Evolutionary conservation across 2,329 filamentous ascomycete species (phyloP).

Genomic region (Colletotrichum sp.): DNA sequence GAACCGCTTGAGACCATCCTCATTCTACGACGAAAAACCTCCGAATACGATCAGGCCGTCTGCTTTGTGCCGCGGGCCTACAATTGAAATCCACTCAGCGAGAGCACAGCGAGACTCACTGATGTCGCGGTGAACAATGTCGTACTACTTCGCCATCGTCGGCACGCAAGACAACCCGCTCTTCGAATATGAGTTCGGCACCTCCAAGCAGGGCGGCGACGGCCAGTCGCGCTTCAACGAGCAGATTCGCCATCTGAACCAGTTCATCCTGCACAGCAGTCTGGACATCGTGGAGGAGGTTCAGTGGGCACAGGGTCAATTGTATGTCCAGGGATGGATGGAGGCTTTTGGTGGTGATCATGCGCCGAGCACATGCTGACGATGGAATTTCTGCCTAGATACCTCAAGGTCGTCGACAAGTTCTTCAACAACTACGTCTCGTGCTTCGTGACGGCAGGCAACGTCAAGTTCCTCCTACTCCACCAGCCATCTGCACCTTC

Average conservation of each 20-base stretch:
- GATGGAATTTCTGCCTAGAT: constrained; percentile 57
- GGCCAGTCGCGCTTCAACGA: constrained; percentile 88
- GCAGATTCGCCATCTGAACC: constrained; percentile 91
- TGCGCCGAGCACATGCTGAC: background rate
- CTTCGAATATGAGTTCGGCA: constrained; percentile 97
- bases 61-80: background rate
- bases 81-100: background rate
- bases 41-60: background rate
- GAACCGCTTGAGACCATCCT: background rate
- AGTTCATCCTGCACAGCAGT: constrained; percentile 94
- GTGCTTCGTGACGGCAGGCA: constrained; percentile 90
- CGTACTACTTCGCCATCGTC: constrained; percentile 98
- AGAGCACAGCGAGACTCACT: background rate
- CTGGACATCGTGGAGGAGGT: constrained; percentile 96
- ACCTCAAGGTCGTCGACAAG: constrained; percentile 94
- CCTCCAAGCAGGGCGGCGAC: constrained; percentile 94
- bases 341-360: background rate
- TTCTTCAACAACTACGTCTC: constrained; percentile 97
- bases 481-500: constrained; percentile 72
- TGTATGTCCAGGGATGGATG: constrained; percentile 55
- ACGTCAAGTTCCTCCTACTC: constrained; percentile 92
- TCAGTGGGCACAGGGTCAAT: constrained; percentile 86
- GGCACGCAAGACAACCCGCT: constrained; percentile 95
- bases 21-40: background rate
- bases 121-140: constrained; percentile 65